Percentiles rank a stretch among this genome's conserved stretches.
phyloP scores from a whole-genome alignment of 2,329 filamentous ascomycete species.

The Fusarium palustre region DNA sequence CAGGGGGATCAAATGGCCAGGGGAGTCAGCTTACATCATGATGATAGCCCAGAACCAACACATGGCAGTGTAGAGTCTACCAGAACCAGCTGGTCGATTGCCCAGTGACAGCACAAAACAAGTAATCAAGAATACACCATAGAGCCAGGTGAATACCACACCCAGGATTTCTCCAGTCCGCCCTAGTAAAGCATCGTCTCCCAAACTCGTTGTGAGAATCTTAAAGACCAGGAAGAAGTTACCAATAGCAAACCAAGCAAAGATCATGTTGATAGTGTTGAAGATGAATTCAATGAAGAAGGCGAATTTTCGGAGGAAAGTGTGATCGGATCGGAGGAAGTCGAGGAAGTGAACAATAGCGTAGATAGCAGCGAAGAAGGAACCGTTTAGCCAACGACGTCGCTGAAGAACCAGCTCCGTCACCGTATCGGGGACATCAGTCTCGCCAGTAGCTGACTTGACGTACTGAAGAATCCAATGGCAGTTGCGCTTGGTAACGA shows the following conservation, averaged over 20 bases:
- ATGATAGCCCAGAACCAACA: conserved; percentile 98
- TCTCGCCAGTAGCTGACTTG: conserved; percentile 96
- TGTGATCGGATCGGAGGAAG: conserved; percentile 94
- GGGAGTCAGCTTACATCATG: conserved; percentile 76
- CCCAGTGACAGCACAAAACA: conserved; percentile 96
- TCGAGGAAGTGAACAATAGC: conserved; percentile 95
- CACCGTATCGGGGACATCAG: conserved; percentile 94
- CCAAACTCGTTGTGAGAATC: conserved; percentile 90
- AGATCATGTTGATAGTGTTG: conserved; percentile 96
- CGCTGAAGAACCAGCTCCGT: conserved; percentile 95
- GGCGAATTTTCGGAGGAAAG: conserved; percentile 85
- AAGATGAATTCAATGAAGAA: conserved; percentile 94
- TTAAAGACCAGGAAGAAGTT: conserved; percentile 99
- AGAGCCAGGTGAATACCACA: conserved; percentile 95
- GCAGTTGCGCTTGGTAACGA: conserved; percentile 96
- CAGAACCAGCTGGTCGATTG: conserved; percentile 93
- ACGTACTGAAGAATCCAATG: conserved; percentile 98
- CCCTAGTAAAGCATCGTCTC: conserved; percentile 75
- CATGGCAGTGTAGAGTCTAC: conserved; percentile 94
- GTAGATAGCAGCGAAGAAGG: conserved; percentile 97
- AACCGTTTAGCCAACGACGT: conserved; percentile 96
- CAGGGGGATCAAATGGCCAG: too few relatives aligned
- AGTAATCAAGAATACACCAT: conserved; percentile 89
- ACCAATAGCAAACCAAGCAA: conserved; percentile 97
- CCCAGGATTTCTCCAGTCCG: conserved; percentile 82